These are phyloP conservation scores for Ophidiomyces ophidiicola DNA, from an alignment of 2,329 filamentous ascomycete genomes.

Conservation along the genomic window DNA sequence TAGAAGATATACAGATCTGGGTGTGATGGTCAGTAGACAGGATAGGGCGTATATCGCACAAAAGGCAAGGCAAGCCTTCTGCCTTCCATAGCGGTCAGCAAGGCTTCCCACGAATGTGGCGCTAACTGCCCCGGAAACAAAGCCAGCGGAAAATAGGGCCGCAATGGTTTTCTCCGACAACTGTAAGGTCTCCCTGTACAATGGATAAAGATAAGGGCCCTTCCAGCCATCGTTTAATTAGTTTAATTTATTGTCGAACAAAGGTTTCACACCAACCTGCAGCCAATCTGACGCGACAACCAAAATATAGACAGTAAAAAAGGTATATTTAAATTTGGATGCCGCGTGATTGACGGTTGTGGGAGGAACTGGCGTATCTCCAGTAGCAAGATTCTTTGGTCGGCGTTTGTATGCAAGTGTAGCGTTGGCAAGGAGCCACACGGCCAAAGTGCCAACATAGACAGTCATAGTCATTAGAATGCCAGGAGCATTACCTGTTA, in stretches of 20 bases:
- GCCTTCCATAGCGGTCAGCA: constrained; percentile 12
- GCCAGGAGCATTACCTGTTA: too few species aligned
- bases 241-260: not conserved
- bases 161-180: constrained; percentile 11
- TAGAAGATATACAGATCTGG: constrained; percentile 35
- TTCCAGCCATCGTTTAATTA: constrained; percentile 1
- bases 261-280: constrained; percentile 9
- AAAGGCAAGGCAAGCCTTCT: constrained; percentile 11
- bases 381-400: not conserved
- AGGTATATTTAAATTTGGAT: constrained; percentile 6
- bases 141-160: constrained; percentile 12
- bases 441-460: constrained; percentile 6
- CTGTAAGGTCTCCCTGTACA: constrained; percentile 13
- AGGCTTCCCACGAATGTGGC: constrained; percentile 14
- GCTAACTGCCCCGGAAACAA: constrained; percentile 13
- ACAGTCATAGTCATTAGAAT: constrained; percentile 7
- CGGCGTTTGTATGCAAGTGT: constrained; percentile 5
- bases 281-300: constrained; percentile 14
- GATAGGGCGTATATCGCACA: constrained; percentile 13
- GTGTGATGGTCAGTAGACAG: constrained; percentile 21
- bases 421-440: constrained; percentile 11
- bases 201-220: constrained; percentile 14
- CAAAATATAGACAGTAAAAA: constrained; percentile 12
- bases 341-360: not conserved
- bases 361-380: not conserved